Conservation (phyloP, 108 stramenopile genomes). For the Nitzschia sp. region DNA sequence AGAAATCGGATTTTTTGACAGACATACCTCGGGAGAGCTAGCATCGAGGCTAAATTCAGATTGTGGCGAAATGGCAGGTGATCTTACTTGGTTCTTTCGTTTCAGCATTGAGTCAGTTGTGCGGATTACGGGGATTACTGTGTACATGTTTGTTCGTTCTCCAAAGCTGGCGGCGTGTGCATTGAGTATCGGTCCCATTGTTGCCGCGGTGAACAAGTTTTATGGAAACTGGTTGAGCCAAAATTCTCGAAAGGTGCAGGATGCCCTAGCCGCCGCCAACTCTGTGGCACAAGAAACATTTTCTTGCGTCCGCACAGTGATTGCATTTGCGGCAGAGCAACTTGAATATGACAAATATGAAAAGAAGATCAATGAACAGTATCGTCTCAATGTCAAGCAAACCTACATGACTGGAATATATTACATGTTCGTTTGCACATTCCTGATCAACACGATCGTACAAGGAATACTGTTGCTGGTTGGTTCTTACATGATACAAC, state of each 20-base stretch:
- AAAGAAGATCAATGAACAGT: slow-evolving; percentile 68
- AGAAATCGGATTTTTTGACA: slow-evolving; percentile 86
- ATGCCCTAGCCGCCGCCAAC: slow-evolving; percentile 83
- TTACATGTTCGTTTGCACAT: slow-evolving; percentile 88
- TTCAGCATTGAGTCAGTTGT: slow-evolving; percentile 86
- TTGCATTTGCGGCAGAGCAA: slow-evolving; percentile 80
- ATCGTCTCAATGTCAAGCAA: slow-evolving; percentile 76
- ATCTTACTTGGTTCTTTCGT: slow-evolving; percentile 91
- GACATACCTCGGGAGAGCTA: slow-evolving; percentile 69
- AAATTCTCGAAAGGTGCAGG: slow-evolving; percentile 80
- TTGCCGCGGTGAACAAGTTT: slow-evolving; percentile 77
- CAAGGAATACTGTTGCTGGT: slow-evolving; percentile 73
- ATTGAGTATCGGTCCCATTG: slow-evolving; percentile 75
- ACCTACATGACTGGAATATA: slow-evolving; percentile 82
- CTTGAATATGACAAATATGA: slow-evolving; percentile 68
- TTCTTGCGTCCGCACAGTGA: slow-evolving; percentile 79
- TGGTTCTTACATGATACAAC: slow-evolving; percentile 67
- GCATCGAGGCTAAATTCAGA: slow-evolving; percentile 84
- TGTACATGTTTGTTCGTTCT: slow-evolving; percentile 80
- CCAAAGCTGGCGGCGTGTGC: slow-evolving; percentile 75
- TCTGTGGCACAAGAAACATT: slow-evolving; percentile 82
- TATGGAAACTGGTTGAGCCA: slow-evolving; percentile 82
- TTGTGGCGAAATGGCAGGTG: slow-evolving; percentile 85
- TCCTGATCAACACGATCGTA: slow-evolving; percentile 89
- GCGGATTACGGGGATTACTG: slow-evolving; percentile 77